These are phyloP conservation scores for Aspergillus ochraceoroseus DNA, from an alignment of 2,329 filamentous ascomycete species.

Conservation along the genomic window DNA sequence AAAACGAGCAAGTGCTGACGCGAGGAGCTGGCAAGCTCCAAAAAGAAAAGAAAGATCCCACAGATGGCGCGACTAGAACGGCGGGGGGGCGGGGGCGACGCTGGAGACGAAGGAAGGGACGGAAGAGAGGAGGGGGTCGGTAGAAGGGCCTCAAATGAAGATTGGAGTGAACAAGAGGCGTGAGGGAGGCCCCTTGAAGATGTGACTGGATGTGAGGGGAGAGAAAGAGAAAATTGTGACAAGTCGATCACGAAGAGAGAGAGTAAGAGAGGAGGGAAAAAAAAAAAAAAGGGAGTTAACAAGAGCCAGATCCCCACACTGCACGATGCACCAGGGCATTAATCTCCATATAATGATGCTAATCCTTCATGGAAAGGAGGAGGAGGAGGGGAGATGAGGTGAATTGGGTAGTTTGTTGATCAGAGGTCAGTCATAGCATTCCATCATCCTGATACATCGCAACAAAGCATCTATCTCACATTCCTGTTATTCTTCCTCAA, in stretches of 20 bases:
- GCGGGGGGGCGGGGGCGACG: conserved; percentile 4
- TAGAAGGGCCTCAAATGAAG: no score
- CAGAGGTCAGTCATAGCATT: no score
- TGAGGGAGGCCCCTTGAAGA: neutral
- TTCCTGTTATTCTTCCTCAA: neutral
- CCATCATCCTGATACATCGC: no score
- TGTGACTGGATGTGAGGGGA: conserved; percentile 18
- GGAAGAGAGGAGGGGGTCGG: neutral
- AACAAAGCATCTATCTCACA: no score
- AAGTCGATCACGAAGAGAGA: no score
- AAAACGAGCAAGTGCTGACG: conserved; percentile 10
- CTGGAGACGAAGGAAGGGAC: conserved; percentile 1
- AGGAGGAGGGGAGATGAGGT: no score
- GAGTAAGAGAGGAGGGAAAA: conserved; percentile 10
- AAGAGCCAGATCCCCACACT: conserved; percentile 13
- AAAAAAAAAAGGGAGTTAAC: conserved; percentile 19
- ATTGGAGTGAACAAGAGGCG: neutral
- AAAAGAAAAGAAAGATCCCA: conserved; percentile 8
- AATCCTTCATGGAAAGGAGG: no score
- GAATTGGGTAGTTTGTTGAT: no score
- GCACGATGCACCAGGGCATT: conserved; percentile 9
- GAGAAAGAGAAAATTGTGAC: conserved; percentile 13
- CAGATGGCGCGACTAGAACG: conserved; percentile 10
- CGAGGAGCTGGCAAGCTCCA: conserved; percentile 9
- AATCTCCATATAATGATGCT: no score